Evolutionary conservation across 192 early-diverging fungal genomes (phyloP), one percentile per base, ranked within the genome.

Genomic region (Irineochytrium annulatum): DNA sequence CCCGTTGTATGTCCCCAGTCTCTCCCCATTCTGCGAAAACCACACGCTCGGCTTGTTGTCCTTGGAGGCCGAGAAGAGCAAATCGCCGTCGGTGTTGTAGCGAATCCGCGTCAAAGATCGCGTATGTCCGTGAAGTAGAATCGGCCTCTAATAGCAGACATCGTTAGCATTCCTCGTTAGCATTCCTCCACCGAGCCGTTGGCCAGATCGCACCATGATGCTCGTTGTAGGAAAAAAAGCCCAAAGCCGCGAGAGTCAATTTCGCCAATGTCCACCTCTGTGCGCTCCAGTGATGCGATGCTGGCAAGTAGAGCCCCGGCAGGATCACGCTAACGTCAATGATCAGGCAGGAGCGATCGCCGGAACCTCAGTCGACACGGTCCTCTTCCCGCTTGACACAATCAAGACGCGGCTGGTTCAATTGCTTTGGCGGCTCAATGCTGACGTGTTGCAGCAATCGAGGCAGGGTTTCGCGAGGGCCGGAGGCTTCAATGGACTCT

Each of bases 1-100:
- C 27, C 97, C 97, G 43, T 88, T 77, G 67, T 71, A 81, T 11
- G 67, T 77, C 37, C 97, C 97, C 31, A 99, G 78, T 43, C 92
- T 87, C 79, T 99, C 97, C 59, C 97, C 97, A 70, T 95, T 99
- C 76, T 93, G 90, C 43, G 95, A 90, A 68, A 87, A 97, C 97
- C 97, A 99, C 43, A 91, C 89, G 63, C 88, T 92, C 43, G 90
- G 88, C 55, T 89, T 81, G 62, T 88, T 89, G 83, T 99, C 97
- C 76, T 99, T 99, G 33, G 92, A 86, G 51, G 85, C 87, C 4
- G 93, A 90, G 79, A 99, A 95, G 51, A 99, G 76, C 56, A 99
- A 81, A 75, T 99, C 97, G 37, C 97, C 97, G 69, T 97, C 97
- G 32, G 79, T 67, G 83, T 99, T 99, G 87, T 97, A 99, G 72